These are phyloP conservation scores for Gomphus sp. DNA, from an alignment of 1,284 basidiomycete species.

Conservation along the genomic window DNA sequence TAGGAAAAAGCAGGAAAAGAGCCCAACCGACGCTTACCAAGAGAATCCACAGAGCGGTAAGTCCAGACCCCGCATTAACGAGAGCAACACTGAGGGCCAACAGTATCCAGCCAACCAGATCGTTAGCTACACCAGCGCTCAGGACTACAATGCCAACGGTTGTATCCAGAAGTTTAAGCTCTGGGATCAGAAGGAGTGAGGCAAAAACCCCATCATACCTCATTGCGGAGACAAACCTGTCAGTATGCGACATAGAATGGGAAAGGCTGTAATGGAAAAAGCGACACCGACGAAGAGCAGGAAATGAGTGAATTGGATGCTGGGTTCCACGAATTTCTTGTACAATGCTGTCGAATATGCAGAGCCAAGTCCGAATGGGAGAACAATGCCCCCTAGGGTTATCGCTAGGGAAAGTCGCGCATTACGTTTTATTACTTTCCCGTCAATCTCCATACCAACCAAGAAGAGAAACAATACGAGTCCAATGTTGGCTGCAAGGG, in stretches of 20 bases:
- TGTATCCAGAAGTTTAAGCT: conserved; percentile 34
- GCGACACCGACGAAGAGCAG: conserved; percentile 48
- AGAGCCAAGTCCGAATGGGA: conserved; percentile 83
- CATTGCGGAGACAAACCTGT: conserved; percentile 21
- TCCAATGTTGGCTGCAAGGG: conserved; percentile 87
- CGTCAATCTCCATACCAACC: conserved; percentile 87
- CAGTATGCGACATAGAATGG: conserved; percentile 41
- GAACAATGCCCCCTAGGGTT: conserved; percentile 55
- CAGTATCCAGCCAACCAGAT: conserved; percentile 18
- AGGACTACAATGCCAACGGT: conserved; percentile 48
- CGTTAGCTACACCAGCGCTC: conserved; percentile 50
- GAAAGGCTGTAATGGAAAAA: conserved; percentile 45
- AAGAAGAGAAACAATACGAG: conserved; percentile 89
- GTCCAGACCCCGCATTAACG: conserved; percentile 35
- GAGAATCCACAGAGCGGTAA: conserved; percentile 42
- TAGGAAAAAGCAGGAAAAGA: conserved; percentile 36
- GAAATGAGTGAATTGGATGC: conserved; percentile 49
- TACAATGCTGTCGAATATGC: conserved; percentile 79
- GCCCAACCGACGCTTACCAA: conserved; percentile 41
- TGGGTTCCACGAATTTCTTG: conserved; percentile 61
- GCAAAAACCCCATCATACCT: neutral
- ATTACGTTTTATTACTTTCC: conserved; percentile 70
- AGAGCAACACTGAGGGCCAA: conserved; percentile 44
- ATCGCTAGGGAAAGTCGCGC: conserved; percentile 51
- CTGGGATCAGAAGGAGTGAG: neutral